Base-by-base conservation (phyloP, 768 basidiomycete genomes). In the Rhodotorula kratochvilovae region DNA sequence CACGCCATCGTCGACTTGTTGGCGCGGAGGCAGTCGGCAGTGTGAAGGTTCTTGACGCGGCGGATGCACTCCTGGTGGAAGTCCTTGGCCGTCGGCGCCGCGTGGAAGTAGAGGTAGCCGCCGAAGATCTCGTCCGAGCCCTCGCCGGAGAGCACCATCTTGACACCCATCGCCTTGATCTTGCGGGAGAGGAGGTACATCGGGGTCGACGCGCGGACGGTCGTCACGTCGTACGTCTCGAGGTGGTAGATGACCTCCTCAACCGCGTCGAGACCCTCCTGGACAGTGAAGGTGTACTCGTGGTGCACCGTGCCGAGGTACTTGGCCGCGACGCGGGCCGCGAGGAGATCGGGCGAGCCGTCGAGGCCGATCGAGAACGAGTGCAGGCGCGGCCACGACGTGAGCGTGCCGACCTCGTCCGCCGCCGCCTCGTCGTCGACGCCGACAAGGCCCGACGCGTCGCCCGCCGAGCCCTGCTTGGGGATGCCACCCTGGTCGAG, bases 1-100 rank as follows among this genome's bases (percentile, higher is more conserved):
- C 95, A 99, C 1, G 96, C 96, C 96, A 99, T 98, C 15, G 96
- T 98, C 36, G 94, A 96, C 91, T 99, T 99, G 86, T 99, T 99
- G 69, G 96, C 96, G 63, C 96, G 88, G 66, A 99, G 86, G 80
- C 96, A 99, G 80, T 99, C 96, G 21, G 95, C 84, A 1, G 95
- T 98, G 81, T 99, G 95, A 59, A 99, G 84, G 84, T 97, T 94
- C 83, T 98, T 97, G 77, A 97, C 92, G 51, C 96, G 89, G 78
- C 89, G 88, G 53, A 96, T 89, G 77, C 88, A 89, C 81, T 99
- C 96, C 78, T 94, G 90, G 82, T 98, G 92, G 85, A 98, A 95
- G 11, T 92, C 89, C 70, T 82, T 83, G 54, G 86, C 83, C 76
- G 93, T 88, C 16, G 96, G 96, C 0, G 96, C 96, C 48, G 94